Conservation (phyloP, 2,329 filamentous ascomycete species). For the Colletotrichum zoysiae region DNA sequence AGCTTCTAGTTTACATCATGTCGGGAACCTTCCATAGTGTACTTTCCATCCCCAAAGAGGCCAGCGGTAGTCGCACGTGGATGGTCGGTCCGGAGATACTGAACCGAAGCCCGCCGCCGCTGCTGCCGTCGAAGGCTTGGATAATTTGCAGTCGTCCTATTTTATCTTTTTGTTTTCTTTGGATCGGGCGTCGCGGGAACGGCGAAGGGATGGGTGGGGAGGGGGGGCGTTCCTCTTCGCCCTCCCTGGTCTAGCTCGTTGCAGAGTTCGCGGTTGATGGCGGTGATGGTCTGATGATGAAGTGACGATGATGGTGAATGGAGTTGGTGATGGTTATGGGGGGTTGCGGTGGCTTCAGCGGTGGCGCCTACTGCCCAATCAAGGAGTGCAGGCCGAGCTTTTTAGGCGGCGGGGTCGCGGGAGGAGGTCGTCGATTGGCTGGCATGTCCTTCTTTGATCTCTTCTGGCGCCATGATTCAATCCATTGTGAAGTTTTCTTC, state of each 20-base stretch:
- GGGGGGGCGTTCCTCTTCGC: too few relatives aligned
- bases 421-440: background rate
- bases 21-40: conserved; percentile 25
- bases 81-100: too few relatives aligned
- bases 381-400: background rate
- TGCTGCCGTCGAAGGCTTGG: too few relatives aligned
- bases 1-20: background rate
- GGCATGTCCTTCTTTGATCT: conserved; percentile 16
- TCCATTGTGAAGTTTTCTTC: background rate
- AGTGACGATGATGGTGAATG: background rate
- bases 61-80: too few relatives aligned
- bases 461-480: too few relatives aligned
- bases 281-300: too few relatives aligned
- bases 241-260: background rate
- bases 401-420: background rate
- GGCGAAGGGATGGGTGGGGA: too few relatives aligned
- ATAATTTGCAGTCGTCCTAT: too few relatives aligned
- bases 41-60: background rate
- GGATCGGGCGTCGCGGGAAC: too few relatives aligned
- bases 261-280: background rate
- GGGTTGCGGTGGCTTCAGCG: background rate
- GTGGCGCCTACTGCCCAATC: conserved; percentile 10
- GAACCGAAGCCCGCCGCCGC: too few relatives aligned
- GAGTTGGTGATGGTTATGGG: background rate
- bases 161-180: too few relatives aligned